Evolutionary conservation across 2,329 filamentous ascomycete species (phyloP), one percentile per base, ranked within the genome.

Genomic region (Colletotrichum siamense): DNA sequence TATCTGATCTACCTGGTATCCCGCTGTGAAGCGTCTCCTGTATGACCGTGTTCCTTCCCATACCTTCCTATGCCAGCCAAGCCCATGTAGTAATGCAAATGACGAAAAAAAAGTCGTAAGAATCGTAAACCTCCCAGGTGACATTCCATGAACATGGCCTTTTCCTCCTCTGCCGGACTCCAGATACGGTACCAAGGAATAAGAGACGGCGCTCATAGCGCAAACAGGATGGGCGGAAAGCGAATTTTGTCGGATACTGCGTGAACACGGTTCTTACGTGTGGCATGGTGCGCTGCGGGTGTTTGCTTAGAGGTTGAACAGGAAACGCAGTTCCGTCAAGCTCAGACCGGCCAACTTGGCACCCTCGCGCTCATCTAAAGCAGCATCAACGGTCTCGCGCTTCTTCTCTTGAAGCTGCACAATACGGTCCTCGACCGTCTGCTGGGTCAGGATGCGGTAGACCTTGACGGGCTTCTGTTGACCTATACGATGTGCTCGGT

Each of bases 361-460:
- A 39, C 90, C 90, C 52, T 92, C 94, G 30, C 91, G 90, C 84
- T 98, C 95, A 80, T 97, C 95, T 26, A 98, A 89, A 2, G 96
- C 96, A 12, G 92, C 90, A 77, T 95, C 93, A 49, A 98, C 95
- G 49, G 98, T 87, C 59, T 91, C 88, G 26, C 94, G 91, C 87
- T 98, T 98, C 83, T 91, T 89, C 68, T 96, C 91, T 82, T 98
- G 96, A 18, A 98, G 86, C 28, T 89, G 89, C 36, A 96, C 87
- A 78, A 98, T 98, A 9, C 96, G 92, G 81, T 98, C 96, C 83
- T 98, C 96, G 2, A 98, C 94, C 0, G 96, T 98, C 8, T 91
- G 89, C 79, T 92, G 84, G 9, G 96, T 92, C 5, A 98, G 86
- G 28, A 98, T 91, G 6, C 95, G 93, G 82, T 98, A 95, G 2